Percentiles rank a stretch among this genome's conserved stretches.
Evolutionary conservation across 2,329 filamentous ascomycete species (phyloP).

Genomic region (Neonectria neomacrospora): DNA sequence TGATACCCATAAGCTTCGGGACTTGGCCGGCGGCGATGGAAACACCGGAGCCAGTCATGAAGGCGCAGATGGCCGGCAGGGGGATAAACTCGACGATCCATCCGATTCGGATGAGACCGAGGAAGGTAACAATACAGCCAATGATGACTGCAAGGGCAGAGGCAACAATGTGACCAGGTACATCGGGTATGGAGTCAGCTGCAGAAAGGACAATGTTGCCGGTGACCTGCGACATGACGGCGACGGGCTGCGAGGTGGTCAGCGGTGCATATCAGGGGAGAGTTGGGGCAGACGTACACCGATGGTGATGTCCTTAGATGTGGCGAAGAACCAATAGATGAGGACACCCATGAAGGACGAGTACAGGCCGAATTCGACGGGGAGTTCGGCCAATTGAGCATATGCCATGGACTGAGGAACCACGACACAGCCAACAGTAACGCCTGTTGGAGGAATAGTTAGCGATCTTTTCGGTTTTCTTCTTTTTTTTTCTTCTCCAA

Average conservation of each 20-base stretch:
- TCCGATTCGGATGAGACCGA: constrained; percentile 62
- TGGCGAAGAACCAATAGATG: constrained; percentile 98
- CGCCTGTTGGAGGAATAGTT: constrained; percentile 43
- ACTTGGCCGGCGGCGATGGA: constrained; percentile 63
- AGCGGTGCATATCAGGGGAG: constrained; percentile 5
- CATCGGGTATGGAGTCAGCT: constrained; percentile 51
- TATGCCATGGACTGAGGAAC: constrained; percentile 68
- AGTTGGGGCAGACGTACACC: constrained; percentile 65
- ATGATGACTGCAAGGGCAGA: constrained; percentile 60
- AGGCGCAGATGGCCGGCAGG: constrained; percentile 62
- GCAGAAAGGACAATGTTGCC: constrained; percentile 59
- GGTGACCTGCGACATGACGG: constrained; percentile 64
- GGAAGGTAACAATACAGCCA: constrained; percentile 60
- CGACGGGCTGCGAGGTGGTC: constrained; percentile 58
- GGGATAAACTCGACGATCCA: constrained; percentile 67
- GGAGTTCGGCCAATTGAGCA: constrained; percentile 59
- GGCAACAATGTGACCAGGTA: constrained; percentile 57
- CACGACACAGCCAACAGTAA: constrained; percentile 63
- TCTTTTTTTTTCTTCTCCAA: neutral
- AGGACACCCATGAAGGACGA: constrained; percentile 96
- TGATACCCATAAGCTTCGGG: constrained; percentile 62
- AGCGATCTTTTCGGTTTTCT: constrained; percentile 29
- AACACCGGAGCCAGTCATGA: constrained; percentile 65
- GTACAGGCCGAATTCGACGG: constrained; percentile 61
- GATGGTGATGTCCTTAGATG: constrained; percentile 91